phyloP scores from a whole-genome alignment of 441 rosid genomes.

The Aquilaria agallochum region DNA sequence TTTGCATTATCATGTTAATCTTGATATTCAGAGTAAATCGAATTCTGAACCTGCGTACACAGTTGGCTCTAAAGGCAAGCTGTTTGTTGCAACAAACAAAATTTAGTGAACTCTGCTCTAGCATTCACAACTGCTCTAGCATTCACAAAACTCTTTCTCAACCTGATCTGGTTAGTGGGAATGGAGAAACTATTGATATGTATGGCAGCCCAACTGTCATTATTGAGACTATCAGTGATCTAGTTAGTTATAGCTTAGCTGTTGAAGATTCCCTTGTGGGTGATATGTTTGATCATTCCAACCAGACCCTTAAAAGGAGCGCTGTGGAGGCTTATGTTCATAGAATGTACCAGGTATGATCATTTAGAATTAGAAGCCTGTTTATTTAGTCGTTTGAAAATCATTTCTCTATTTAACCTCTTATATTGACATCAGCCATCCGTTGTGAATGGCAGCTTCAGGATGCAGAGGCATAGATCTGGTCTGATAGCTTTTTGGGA shows the following conservation, averaged over 20 bases:
- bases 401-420: conserved; percentile 19
- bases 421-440: conserved; percentile 67
- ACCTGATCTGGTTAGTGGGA: conserved; percentile 98
- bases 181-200: conserved; percentile 98
- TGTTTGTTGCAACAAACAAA: conserved; percentile 97
- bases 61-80: conserved; percentile 98
- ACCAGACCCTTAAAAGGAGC: conserved; percentile 98
- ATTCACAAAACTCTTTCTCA: conserved; percentile 99
- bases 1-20: too few relatives aligned
- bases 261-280: conserved; percentile 99
- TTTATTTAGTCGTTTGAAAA: too few relatives aligned
- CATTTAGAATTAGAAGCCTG: neutral
- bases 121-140: conserved; percentile 2
- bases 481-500: conserved; percentile 99
- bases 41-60: conserved; percentile 15
- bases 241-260: conserved; percentile 93
- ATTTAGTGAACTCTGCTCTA: conserved; percentile 97
- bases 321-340: conserved; percentile 98
- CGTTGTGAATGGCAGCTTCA: conserved; percentile 88
- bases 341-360: conserved; percentile 87
- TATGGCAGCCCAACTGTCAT: conserved; percentile 76
- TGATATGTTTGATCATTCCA: conserved; percentile 88
- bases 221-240: conserved; percentile 97
- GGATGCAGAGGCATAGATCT: conserved; percentile 99
- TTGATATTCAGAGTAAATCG: too few relatives aligned